Base-by-base conservation (phyloP, 2,329 filamentous ascomycete species). In the Fulvia fulva region DNA sequence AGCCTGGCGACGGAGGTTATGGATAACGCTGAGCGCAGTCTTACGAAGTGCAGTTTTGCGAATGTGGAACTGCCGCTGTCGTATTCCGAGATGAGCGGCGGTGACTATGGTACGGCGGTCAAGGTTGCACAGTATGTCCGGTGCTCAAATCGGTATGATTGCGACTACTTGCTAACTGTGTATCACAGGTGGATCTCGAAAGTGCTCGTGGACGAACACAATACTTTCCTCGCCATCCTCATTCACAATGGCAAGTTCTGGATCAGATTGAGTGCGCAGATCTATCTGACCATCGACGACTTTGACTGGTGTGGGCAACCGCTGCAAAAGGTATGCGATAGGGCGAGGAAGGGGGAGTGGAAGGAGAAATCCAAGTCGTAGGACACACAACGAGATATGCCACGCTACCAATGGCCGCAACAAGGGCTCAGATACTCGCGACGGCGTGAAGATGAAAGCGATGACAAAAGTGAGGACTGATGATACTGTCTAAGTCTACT, bases 201-300 rank as follows among this genome's bases (percentile, higher is more conserved):
- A 7, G 65, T 67, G 0, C 66, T 71, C 8, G 77, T 83, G 0
- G 76, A 79, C 16, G 73, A 82, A 23, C 93, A 87, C 81, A 80
- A 86, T 55, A 94, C 91, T 0, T 93, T 90, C 67, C 74, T 94
- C 53, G 80, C 86, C 0, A 69, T 89, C 2, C 84, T 85, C 57
- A 73, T 80, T 8, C 85, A 91, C 64, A 79, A 75, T 0, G 81
- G 81, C 0, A 79, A 79, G 54, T 82, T 87, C 71, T 96, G 88
- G 88, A 78, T 81, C 0, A 78, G 93, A 51, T 68, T 96, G 50
- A 91, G 88, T 70, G 90, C 84, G 14, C 91, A 96, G 78, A 82
- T 94, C 0, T 97, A 94, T 71, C 75, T 97, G n/a, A 90, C 90
- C 25, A 71, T 87, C 63, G 79, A 80, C 12, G 91, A 97, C 73